Evolutionary conservation across 192 early-diverging fungal species (phyloP).

Genomic region (Gorgonomyces haynaldii): DNA sequence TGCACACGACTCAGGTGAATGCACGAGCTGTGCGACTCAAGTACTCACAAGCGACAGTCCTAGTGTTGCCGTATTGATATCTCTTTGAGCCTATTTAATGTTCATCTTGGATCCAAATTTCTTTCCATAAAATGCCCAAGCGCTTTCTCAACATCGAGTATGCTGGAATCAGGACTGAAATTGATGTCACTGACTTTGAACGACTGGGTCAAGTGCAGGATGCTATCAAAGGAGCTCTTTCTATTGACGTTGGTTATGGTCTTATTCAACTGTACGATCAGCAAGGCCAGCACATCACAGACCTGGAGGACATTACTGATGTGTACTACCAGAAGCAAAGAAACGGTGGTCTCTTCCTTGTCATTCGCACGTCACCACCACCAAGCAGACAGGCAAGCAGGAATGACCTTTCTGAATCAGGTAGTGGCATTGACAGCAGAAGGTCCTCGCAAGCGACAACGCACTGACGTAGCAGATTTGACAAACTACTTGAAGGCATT

Average conservation of each 20-base stretch:
- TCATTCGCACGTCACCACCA: neutral
- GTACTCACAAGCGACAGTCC: too few species aligned
- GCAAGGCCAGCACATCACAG: neutral
- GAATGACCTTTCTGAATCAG: neutral
- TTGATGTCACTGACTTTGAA: conserved; percentile 7
- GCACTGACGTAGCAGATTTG: conserved; percentile 1
- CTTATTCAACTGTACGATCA: conserved; percentile 4
- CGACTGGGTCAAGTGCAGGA: conserved; percentile 9
- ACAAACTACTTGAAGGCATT: conserved; percentile 10
- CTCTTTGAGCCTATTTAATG: too few species aligned
- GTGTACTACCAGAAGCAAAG: neutral
- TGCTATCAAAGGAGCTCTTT: conserved; percentile 7
- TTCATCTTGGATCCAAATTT: too few species aligned
- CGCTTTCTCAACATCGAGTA: conserved; percentile 9
- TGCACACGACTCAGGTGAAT: too few species aligned
- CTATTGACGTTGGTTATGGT: neutral
- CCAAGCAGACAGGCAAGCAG: neutral
- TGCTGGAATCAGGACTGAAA: conserved; percentile 4
- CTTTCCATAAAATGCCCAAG: too few species aligned
- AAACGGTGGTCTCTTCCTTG: neutral
- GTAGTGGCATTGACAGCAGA: neutral
- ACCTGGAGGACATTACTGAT: conserved; percentile 2
- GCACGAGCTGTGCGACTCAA: too few species aligned
- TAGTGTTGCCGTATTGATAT: too few species aligned
- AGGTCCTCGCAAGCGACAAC: neutral